These are phyloP conservation scores for Aphanocladium album DNA, from an alignment of 2,329 filamentous ascomycete genomes.

Conservation along the genomic window DNA sequence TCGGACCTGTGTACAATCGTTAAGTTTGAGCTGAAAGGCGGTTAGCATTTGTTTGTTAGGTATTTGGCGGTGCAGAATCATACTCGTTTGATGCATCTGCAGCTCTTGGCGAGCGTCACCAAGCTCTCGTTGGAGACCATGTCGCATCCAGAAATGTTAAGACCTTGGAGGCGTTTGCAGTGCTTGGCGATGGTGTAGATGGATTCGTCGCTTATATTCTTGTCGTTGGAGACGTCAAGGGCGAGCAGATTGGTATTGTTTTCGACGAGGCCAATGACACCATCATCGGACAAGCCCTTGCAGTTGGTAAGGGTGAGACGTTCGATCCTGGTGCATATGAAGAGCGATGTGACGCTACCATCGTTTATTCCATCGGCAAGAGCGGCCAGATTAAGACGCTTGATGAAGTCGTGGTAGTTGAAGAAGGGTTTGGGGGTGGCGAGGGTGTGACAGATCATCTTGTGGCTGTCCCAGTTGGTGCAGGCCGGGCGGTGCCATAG, in stretches of 20 bases:
- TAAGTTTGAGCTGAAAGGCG: conserved; percentile 72
- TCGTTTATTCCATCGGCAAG: conserved; percentile 75
- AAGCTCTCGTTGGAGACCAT: conserved; percentile 84
- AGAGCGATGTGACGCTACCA: conserved; percentile 77
- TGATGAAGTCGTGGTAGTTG: conserved; percentile 83
- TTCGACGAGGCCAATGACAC: conserved; percentile 72
- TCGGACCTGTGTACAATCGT: conserved; percentile 80
- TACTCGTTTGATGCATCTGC: conserved; percentile 81
- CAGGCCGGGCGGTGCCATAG: conserved; percentile 94
- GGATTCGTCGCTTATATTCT: conserved; percentile 78
- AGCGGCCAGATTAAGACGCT: conserved; percentile 81
- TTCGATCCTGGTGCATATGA: conserved; percentile 84
- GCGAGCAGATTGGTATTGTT: conserved; percentile 79
- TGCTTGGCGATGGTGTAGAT: conserved; percentile 73
- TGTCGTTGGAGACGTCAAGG: conserved; percentile 80
- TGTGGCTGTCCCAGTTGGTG: conserved; percentile 77
- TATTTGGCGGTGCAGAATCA: conserved; percentile 28
- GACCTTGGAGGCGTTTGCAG: conserved; percentile 79
- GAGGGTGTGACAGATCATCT: conserved; percentile 75
- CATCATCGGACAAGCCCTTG: conserved; percentile 74
- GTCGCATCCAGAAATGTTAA: conserved; percentile 86
- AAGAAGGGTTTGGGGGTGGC: conserved; percentile 72
- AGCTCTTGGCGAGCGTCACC: conserved; percentile 72
- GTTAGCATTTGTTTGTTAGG: conserved; percentile 24
- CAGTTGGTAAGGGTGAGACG: conserved; percentile 90